Base-by-base conservation (phyloP, 2,329 filamentous ascomycete species). In the Allantophomopsis cytisporea region DNA sequence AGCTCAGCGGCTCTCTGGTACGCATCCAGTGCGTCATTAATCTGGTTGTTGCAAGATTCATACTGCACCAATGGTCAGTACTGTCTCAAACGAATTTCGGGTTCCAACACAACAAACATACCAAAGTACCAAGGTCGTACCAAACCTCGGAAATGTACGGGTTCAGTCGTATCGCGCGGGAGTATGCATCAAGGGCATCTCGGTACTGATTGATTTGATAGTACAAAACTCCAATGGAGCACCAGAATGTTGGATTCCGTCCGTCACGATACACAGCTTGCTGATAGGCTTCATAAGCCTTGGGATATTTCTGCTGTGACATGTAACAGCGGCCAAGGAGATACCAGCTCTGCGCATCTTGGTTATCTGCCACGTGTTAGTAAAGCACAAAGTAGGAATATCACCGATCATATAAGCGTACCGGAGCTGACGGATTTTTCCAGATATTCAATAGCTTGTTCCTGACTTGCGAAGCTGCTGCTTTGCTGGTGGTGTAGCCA, bases 201-300 rank as follows among this genome's bases (percentile, higher is more conserved):
- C 91, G 80, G 63, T 98, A 98, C 65, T 98, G 91, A 62, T 96
- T 98, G 67, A 98, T 98, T 63, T 96, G 91, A 64, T 96, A 98
- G 61, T 98, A 98, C 43, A 98, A 72, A 13, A 98, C 91, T 58
- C 91, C 91, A 56, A 98, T 98, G 8, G 89, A 96, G 66, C 91
- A 96, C 91, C 91, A 98, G 67, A 96, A 98, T 2, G 91, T 96
- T 14, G 91, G 91, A 58, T 96, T 96, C 50, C 91, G 82, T 28
- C 91, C 91, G 58, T 98, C 91, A 41, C 91, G 86, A 57, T 98
- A 98, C 31, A 98, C 91, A 2, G 91, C 91, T 65, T 98, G 91
- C 58, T 98, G 91, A 60, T 96, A 96, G 5, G 91, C 89, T 57
- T 98, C 91, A 53, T 96, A 96, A 0, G 91, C 91, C 60, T 96